Percentiles rank a stretch among this genome's conserved stretches.
These are phyloP conservation scores for Euphorbia peplus DNA, from an alignment of 345 rosid genomes.

Conservation along the genomic window DNA sequence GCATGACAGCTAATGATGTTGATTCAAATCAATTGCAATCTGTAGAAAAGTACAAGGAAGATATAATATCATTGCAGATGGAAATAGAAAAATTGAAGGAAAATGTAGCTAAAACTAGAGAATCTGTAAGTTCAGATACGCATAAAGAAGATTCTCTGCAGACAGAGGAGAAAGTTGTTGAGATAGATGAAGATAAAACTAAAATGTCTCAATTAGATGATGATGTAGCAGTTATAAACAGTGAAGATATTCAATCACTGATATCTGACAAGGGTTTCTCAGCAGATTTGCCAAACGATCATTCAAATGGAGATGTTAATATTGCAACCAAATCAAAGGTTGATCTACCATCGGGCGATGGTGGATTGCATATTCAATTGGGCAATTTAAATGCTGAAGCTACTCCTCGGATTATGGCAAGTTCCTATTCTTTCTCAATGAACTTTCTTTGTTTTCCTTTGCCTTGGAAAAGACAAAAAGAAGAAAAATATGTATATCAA, in stretches of 20 bases:
- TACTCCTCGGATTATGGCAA: slow-evolving; percentile 54
- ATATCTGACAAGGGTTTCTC: slow-evolving; percentile 30
- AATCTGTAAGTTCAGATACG: slow-evolving; percentile 32
- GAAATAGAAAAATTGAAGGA: slow-evolving; percentile 54
- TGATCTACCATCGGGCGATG: slow-evolving; percentile 35
- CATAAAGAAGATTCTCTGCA: slow-evolving; percentile 39
- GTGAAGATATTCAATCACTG: slow-evolving; percentile 24
- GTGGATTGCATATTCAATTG: slow-evolving; percentile 33
- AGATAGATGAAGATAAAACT: slow-evolving; percentile 63
- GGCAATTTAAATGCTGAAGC: slow-evolving; percentile 45
- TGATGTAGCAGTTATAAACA: slow-evolving; percentile 26
- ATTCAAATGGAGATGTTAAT: slow-evolving; percentile 32
- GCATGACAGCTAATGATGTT: slow-evolving; percentile 40
- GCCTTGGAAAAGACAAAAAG: background rate
- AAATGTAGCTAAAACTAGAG: slow-evolving; percentile 25
- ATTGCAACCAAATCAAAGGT: slow-evolving; percentile 42
- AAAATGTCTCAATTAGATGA: slow-evolving; percentile 41
- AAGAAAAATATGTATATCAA: background rate
- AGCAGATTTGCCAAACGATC: slow-evolving; percentile 29
- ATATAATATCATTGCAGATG: slow-evolving; percentile 49
- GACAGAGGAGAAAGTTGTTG: slow-evolving; percentile 57
- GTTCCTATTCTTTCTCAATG: slow-evolving; percentile 30
- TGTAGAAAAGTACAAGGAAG: slow-evolving; percentile 53
- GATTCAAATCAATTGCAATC: slow-evolving; percentile 50
- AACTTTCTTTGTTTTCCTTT: slow-evolving; percentile 10